Evolutionary conservation across 2,329 filamentous ascomycete species (phyloP), one percentile per base, ranked within the genome.

Genomic region (Colletotrichum coccodes): DNA sequence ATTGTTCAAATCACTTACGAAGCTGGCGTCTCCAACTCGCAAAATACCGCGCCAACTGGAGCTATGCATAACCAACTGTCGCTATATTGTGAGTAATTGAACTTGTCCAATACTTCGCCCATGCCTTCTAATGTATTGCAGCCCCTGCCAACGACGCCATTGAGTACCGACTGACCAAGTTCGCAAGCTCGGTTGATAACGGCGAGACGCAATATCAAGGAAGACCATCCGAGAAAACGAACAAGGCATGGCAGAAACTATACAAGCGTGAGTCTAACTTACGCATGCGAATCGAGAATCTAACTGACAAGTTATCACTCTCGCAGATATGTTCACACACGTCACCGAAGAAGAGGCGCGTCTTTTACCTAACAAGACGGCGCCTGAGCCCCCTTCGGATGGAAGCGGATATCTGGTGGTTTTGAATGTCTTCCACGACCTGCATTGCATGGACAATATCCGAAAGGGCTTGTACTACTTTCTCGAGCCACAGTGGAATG

Each of bases 261-360:
- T 60, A 60, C 21, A 8, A 40, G 38, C 38, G 57, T 60, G 8
- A 60, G 57, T n/a, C n/a, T n/a, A n/a, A n/a, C n/a, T n/a, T n/a
- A n/a, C n/a, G n/a, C n/a, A n/a, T n/a, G n/a, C n/a, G n/a, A n/a
- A n/a, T n/a, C n/a, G n/a, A n/a, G n/a, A n/a, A n/a, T n/a, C n/a
- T n/a, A n/a, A n/a, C n/a, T 21, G 26, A 49, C 3, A 38, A 47
- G 12, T 3, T n/a, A n/a, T n/a, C n/a, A n/a, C 8, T 44, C 32
- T 9, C 12, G n/a, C 12, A 49, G 14, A n/a, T 32, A 49, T 60
- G 42, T 46, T 23, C n/a, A 23, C n/a, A 11, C 42, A 46, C 21
- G 23, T 46, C 21, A 46, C 42, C 8, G 18, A 44, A n/a, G 40
- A 44, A 9, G 40, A 44, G 16, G 40, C 18, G 21, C 40, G 18